Conservation (phyloP, 257 asterid species). For the Ehretia macrophylla region DNA sequence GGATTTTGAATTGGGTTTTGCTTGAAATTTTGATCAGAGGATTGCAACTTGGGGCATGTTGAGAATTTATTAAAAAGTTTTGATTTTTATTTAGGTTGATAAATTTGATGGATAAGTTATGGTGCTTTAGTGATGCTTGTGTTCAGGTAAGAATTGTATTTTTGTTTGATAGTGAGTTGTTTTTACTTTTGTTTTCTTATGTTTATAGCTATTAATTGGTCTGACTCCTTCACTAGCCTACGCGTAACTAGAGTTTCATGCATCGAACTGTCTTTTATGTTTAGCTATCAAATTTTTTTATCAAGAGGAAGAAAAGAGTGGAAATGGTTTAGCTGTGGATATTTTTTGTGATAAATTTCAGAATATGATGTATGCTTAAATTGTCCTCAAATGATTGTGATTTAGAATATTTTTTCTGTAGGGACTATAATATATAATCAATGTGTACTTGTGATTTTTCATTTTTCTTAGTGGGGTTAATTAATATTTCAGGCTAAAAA, state of each 20-base stretch:
- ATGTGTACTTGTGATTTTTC: no score
- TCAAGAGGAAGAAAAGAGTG: not conserved
- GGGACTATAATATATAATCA: no score
- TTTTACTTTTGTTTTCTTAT: not conserved
- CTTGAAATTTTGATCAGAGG: conserved; percentile 18
- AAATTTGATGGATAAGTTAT: conserved; percentile 27
- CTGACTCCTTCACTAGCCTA: no score
- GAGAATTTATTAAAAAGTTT: conserved; percentile 3
- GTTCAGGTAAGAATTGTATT: conserved; percentile 23
- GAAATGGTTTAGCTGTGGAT: not conserved
- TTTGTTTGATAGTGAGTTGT: not conserved
- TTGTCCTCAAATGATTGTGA: no score
- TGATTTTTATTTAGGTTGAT: conserved; percentile 7
- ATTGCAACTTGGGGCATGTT: conserved; percentile 15
- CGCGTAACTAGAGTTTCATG: no score
- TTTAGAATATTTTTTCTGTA: no score
- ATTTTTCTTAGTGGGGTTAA: no score
- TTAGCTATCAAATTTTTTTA: not conserved
- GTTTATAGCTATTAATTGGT: not conserved
- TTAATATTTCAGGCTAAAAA: no score
- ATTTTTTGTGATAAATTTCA: not conserved
- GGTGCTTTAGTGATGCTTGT: conserved; percentile 31
- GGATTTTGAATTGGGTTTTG: conserved; percentile 3
- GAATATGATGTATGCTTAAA: not conserved
- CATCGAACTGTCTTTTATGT: not conserved